Base-by-base conservation (phyloP, 225 moss, liverwort and hornwort genomes). In the Polytrichum formosum region DNA sequence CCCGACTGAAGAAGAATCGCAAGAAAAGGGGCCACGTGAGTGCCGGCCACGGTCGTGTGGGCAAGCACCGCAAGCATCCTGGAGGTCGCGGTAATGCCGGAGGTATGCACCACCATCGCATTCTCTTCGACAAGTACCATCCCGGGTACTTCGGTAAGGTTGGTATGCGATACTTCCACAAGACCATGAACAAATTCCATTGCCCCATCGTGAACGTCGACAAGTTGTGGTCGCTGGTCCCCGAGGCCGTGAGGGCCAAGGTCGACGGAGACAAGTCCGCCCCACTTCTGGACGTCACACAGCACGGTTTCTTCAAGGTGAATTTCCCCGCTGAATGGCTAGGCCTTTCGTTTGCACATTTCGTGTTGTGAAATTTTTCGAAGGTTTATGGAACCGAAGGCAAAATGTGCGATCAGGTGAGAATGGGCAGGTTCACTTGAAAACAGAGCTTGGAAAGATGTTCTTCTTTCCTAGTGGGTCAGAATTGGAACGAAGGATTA, bases 41-140 rank as follows among this genome's bases (percentile, higher is more conserved):
- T 68, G 84, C 84, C 0, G 84, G 84, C 1, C 84, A 85, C 26
- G 84, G 84, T 9, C 82, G 85, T 29, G 62, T 85, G 0, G 85
- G 85, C 56, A 85, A 85, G 82, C 85, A 85, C 67, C 81, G 85
- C 74, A 85, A 85, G 82, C 85, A 85, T 66, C 85, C 85, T 2
- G 85, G 85, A 72, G 85, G 85, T 3, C 81, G 85, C 6, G 85
- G 85, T 18, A 85, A 85, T 27, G 85, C 85, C 6, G 85, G 85
- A 76, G 85, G 85, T 5, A 85, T 85, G 85, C 85, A 85, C 76
- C 85, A 85, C 61, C 85, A 85, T 74, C 79, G 85, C 8, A 85
- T 85, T 35, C 72, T 85, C 19, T 85, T 85, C 79, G 82, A 85
- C 76, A 85, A 85, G 82, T 85, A 85, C 74, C 85, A 85, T 66